Evolutionary conservation across 495 filamentous ascomycete genomes (phyloP).

Genomic region (Bathelium albidoporum): DNA sequence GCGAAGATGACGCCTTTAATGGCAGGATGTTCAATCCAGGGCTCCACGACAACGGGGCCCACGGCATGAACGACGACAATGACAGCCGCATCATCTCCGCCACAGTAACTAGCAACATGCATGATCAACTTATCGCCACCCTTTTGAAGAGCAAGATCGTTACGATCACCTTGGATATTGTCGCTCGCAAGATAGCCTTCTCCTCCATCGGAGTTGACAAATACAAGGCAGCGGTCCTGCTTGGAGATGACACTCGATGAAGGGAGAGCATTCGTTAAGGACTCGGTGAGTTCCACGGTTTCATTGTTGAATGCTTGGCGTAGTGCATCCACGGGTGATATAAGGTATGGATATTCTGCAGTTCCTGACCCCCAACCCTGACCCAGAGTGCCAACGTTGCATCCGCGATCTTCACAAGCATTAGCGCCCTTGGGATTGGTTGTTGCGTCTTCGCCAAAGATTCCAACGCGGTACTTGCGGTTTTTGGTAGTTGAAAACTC

Average conservation of each 20-base stretch:
- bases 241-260: slow-evolving; percentile 35
- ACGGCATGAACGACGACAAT: slow-evolving; percentile 87
- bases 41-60: slow-evolving; percentile 74
- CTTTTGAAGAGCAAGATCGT: slow-evolving; percentile 67
- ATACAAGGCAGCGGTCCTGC: slow-evolving; percentile 59
- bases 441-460: slow-evolving; percentile 81
- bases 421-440: slow-evolving; percentile 58
- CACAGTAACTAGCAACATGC: slow-evolving; percentile 60
- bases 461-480: slow-evolving; percentile 49
- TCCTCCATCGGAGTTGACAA: slow-evolving; percentile 51
- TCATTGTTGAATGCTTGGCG: slow-evolving; percentile 48
- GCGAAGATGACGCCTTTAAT: slow-evolving; percentile 78
- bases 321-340: slow-evolving; percentile 60
- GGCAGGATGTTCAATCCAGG: slow-evolving; percentile 69
- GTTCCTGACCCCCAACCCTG: slow-evolving; percentile 87
- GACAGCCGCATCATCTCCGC: slow-evolving; percentile 53
- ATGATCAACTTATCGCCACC: slow-evolving; percentile 64
- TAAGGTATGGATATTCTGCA: slow-evolving; percentile 75
- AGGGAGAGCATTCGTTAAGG: slow-evolving; percentile 47
- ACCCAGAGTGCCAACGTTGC: slow-evolving; percentile 74
- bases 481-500: slow-evolving; percentile 12
- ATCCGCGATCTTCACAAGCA: slow-evolving; percentile 61
- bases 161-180: slow-evolving; percentile 69
- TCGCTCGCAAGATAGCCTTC: slow-evolving; percentile 55
- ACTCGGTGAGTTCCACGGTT: slow-evolving; percentile 49